phyloP scores from a whole-genome alignment of 306 rosid species.

The Canavalia ensiformis region DNA sequence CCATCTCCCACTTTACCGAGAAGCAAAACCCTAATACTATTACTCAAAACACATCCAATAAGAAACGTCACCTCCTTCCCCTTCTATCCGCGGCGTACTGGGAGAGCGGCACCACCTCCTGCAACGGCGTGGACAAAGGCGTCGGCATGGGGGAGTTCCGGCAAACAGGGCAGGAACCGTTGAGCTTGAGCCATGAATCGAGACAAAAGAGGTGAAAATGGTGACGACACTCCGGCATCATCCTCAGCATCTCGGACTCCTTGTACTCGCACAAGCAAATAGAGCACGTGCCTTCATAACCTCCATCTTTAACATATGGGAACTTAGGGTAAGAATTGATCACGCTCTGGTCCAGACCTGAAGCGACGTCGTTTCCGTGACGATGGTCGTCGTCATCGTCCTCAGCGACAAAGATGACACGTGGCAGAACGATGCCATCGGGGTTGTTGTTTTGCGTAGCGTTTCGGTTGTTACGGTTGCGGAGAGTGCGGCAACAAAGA shows the following conservation, averaged over 20 bases:
- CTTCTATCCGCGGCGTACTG: conserved; percentile 81
- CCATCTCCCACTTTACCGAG: not conserved
- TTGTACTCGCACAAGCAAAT: conserved; percentile 86
- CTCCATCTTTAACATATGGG: conserved; percentile 50
- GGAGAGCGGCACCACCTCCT: conserved; percentile 88
- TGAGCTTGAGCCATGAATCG: conserved; percentile 92
- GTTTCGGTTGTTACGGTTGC: conserved; percentile 19
- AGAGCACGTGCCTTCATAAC: conserved; percentile 62
- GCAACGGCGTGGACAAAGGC: conserved; percentile 85
- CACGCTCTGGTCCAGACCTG: conserved; percentile 70
- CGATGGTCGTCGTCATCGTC: conserved; percentile 49
- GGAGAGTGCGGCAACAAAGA: conserved; percentile 78
- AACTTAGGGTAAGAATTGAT: conserved; percentile 89
- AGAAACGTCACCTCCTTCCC: conserved; percentile 57
- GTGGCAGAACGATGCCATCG: conserved; percentile 75
- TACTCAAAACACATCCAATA: not conserved
- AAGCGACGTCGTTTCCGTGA: conserved; percentile 34
- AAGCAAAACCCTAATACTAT: not conserved
- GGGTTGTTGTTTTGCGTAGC: not conserved
- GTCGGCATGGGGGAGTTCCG: conserved; percentile 94
- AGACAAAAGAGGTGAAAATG: conserved; percentile 81
- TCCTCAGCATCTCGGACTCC: conserved; percentile 86
- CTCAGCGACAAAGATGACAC: conserved; percentile 83
- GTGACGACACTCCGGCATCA: conserved; percentile 98
- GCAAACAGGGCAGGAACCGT: conserved; percentile 95